These are phyloP conservation scores for Alternaria hordeiaustralica DNA, from an alignment of 2,329 filamentous ascomycete genomes.

Conservation along the genomic window DNA sequence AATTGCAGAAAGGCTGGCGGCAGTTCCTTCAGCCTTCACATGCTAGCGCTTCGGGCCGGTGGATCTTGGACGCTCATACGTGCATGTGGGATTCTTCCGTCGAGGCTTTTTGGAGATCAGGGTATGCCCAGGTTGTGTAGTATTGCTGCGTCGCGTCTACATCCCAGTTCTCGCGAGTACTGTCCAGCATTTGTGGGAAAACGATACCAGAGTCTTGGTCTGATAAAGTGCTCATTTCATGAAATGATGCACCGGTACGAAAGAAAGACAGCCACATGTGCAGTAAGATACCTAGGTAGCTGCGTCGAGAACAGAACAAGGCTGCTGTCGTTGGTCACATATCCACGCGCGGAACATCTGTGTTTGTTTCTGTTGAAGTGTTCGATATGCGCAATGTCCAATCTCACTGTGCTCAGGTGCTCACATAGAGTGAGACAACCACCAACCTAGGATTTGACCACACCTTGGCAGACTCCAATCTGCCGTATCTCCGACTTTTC, in stretches of 20 bases:
- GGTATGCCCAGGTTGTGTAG: background rate
- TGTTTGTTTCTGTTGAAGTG: background rate
- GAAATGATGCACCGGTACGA: too few relatives aligned
- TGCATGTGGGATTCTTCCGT: background rate
- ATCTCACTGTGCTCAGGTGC: background rate
- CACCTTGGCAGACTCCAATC: too few relatives aligned
- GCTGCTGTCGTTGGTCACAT: too few relatives aligned
- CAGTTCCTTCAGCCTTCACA: background rate
- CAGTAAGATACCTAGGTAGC: too few relatives aligned
- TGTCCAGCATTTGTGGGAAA: too few relatives aligned
- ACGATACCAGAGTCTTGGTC: too few relatives aligned
- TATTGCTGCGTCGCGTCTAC: background rate
- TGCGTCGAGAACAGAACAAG: too few relatives aligned
- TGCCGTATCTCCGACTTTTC: background rate
- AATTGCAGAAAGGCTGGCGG: background rate
- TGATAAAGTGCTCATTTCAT: too few relatives aligned
- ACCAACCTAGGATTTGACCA: background rate
- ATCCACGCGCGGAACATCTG: background rate
- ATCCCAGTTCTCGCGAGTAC: too few relatives aligned
- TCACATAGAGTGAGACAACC: background rate
- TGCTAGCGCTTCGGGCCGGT: background rate
- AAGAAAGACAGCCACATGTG: too few relatives aligned
- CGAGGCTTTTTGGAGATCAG: background rate
- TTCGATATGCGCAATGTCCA: background rate
- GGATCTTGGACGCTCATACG: background rate